phyloP scores from a whole-genome alignment of 2,329 filamentous ascomycete genomes.

The Penicillium italicum region DNA sequence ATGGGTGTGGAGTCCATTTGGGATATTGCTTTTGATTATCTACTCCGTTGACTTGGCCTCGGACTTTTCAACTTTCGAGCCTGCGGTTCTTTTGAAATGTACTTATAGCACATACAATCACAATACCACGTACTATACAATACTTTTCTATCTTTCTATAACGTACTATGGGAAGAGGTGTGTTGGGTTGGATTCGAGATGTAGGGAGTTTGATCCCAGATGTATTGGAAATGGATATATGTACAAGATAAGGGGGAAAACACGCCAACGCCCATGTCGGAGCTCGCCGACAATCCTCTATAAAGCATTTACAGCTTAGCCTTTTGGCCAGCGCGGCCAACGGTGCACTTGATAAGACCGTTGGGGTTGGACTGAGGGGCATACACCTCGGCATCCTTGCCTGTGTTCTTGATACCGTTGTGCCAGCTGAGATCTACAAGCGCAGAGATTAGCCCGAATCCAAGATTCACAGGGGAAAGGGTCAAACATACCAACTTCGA shows the following conservation, averaged over 20 bases:
- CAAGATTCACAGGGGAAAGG: background rate
- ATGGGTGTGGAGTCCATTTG: slow-evolving; percentile 40
- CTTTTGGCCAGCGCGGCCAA: slow-evolving; percentile 45
- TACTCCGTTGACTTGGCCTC: slow-evolving; percentile 8
- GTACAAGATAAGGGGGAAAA: slow-evolving; percentile 17
- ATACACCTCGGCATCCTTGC: slow-evolving; percentile 92
- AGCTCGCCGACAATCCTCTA: slow-evolving; percentile 1
- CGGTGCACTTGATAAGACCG: slow-evolving; percentile 90
- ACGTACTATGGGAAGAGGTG: background rate
- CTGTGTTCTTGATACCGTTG: slow-evolving; percentile 91
- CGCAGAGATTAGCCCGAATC: slow-evolving; percentile 3
- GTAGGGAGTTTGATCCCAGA: slow-evolving; percentile 7
- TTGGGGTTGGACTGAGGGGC: slow-evolving; percentile 91
- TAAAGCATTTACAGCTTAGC: slow-evolving; percentile 30
- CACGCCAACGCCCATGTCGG: slow-evolving; percentile 2
- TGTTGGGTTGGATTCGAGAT: background rate
- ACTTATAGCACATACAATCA: slow-evolving; percentile 21
- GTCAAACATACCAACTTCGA: slow-evolving; percentile 65
- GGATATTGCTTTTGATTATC: slow-evolving; percentile 20
- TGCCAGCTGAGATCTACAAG: slow-evolving; percentile 85
- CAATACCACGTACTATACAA: slow-evolving; percentile 13
- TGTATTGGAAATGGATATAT: slow-evolving; percentile 25
- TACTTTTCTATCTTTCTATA: background rate
- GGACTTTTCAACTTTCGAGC: slow-evolving; percentile 8
- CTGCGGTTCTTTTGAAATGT: slow-evolving; percentile 16